Percentiles rank a stretch among this genome's conserved stretches.
Evolutionary conservation across 2,329 filamentous ascomycete genomes (phyloP).

Genomic region (Fusarium compactum): DNA sequence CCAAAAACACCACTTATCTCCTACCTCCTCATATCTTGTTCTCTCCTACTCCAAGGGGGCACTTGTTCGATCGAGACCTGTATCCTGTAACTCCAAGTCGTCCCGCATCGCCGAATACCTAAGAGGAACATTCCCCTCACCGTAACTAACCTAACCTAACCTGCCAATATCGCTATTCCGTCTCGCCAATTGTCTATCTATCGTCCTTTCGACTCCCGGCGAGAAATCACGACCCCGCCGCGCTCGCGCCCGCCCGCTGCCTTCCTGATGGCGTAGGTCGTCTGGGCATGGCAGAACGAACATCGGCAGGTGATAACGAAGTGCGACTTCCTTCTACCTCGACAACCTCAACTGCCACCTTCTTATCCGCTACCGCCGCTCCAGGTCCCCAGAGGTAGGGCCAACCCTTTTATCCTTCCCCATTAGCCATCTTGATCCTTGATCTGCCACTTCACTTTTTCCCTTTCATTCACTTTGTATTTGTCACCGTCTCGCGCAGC

Average conservation of each 20-base stretch:
- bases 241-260: slow-evolving; percentile 52
- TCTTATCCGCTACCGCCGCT: slow-evolving; percentile 40
- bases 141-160: slow-evolving; percentile 15
- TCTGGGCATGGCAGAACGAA: slow-evolving; percentile 75
- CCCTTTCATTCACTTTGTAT: slow-evolving; percentile 14
- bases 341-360: slow-evolving; percentile 49
- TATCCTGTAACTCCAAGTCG: slow-evolving; percentile 9
- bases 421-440: slow-evolving; percentile 33
- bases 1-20: slow-evolving; percentile 32
- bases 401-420: slow-evolving; percentile 40
- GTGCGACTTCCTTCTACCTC: slow-evolving; percentile 63
- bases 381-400: slow-evolving; percentile 47
- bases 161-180: slow-evolving; percentile 25
- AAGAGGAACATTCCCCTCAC: slow-evolving; percentile 18
- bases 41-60: slow-evolving; percentile 5
- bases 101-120: slow-evolving; percentile 6
- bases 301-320: slow-evolving; percentile 66
- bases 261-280: slow-evolving; percentile 74
- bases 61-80: slow-evolving; percentile 25
- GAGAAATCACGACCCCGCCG: slow-evolving; percentile 43
- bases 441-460: slow-evolving; percentile 13
- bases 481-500: slow-evolving; percentile 8
- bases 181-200: slow-evolving; percentile 24
- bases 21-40: slow-evolving; percentile 15
- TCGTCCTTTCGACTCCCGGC: slow-evolving; percentile 36